phyloP scores from a whole-genome alignment of 495 filamentous ascomycete genomes.

The Penicillium psychrofluorescens region DNA sequence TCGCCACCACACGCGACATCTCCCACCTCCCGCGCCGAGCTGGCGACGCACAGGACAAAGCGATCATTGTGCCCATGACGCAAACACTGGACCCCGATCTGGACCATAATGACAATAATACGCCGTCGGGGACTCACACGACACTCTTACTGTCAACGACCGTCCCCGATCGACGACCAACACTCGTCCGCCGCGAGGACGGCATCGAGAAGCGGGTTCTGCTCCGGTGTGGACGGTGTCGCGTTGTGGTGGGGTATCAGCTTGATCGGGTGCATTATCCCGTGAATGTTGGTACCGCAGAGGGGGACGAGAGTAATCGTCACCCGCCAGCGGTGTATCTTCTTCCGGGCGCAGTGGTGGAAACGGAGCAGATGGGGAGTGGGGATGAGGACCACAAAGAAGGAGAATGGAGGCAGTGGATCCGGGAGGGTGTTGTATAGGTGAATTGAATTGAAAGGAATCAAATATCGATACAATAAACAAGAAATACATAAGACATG shows the following conservation, averaged over 20 bases:
- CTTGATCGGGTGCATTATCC: conserved; percentile 32
- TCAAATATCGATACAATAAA: too few relatives aligned
- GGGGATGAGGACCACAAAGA: conserved; percentile 20
- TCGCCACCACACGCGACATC: conserved; percentile 56
- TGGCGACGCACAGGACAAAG: conserved; percentile 17
- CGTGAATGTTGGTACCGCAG: background rate
- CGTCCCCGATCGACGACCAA: conserved; percentile 37
- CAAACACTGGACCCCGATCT: too few relatives aligned
- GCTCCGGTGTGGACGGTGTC: conserved; percentile 56
- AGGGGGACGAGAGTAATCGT: conserved; percentile 14
- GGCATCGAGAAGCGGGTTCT: conserved; percentile 67
- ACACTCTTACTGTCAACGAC: conserved; percentile 44
- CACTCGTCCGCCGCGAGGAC: conserved; percentile 54
- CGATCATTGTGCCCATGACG: conserved; percentile 19
- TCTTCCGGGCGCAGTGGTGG: conserved; percentile 46
- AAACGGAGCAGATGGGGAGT: conserved; percentile 37
- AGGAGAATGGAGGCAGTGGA: conserved; percentile 21
- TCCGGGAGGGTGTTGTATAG: background rate
- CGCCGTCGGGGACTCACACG: conserved; percentile 18
- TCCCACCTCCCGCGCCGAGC: conserved; percentile 45
- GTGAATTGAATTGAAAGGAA: background rate
- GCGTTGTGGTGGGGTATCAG: conserved; percentile 56
- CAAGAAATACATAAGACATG: too few relatives aligned
- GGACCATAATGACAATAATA: too few relatives aligned
- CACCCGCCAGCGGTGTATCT: conserved; percentile 50